These are phyloP conservation scores for Saposhnikovia divaricata DNA, from an alignment of 129 eudicot genomes.

Conservation along the genomic window DNA sequence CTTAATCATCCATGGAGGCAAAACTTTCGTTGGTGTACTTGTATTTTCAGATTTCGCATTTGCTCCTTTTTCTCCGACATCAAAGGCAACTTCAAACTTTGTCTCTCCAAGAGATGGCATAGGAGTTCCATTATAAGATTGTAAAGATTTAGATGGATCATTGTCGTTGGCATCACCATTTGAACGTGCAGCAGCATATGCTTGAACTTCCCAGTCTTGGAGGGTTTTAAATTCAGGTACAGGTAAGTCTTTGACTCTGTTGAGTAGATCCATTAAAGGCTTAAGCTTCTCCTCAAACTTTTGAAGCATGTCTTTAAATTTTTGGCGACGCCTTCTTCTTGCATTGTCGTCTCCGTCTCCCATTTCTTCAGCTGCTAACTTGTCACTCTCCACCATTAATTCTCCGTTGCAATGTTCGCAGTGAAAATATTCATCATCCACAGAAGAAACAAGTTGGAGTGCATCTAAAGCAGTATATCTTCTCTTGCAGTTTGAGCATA, in stretches of 20 bases:
- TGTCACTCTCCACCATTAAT: conserved; percentile 87
- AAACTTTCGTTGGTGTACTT: conserved; percentile 50
- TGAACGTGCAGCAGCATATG: conserved; percentile 62
- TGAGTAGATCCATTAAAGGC: conserved; percentile 70
- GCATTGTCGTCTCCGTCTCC: conserved; percentile 96
- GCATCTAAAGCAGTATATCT: conserved; percentile 98
- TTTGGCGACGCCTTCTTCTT: conserved; percentile 70
- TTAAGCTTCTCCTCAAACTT: conserved; percentile 84
- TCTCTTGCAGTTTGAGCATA: conserved; percentile 67
- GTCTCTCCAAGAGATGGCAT: conserved; percentile 92
- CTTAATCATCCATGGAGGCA: conserved; percentile 95
- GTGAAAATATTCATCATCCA: conserved; percentile 70
- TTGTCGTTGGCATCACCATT: conserved; percentile 42
- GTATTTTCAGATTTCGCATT: conserved; percentile 34
- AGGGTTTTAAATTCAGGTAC: conserved; percentile 90
- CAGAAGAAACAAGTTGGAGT: conserved; percentile 44
- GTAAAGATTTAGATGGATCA: conserved; percentile 50
- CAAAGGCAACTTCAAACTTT: conserved; percentile 82
- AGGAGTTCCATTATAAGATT: conserved; percentile 57
- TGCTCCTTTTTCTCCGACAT: conserved; percentile 44
- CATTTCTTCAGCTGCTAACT: conserved; percentile 69
- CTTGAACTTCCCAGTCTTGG: conserved; percentile 87
- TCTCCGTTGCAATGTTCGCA: conserved; percentile 86
- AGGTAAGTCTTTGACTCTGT: conserved; percentile 75
- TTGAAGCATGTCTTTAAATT: conserved; percentile 62